Conservation (phyloP, 2,329 filamentous ascomycete species). For the Lecanicillium sp. region DNA sequence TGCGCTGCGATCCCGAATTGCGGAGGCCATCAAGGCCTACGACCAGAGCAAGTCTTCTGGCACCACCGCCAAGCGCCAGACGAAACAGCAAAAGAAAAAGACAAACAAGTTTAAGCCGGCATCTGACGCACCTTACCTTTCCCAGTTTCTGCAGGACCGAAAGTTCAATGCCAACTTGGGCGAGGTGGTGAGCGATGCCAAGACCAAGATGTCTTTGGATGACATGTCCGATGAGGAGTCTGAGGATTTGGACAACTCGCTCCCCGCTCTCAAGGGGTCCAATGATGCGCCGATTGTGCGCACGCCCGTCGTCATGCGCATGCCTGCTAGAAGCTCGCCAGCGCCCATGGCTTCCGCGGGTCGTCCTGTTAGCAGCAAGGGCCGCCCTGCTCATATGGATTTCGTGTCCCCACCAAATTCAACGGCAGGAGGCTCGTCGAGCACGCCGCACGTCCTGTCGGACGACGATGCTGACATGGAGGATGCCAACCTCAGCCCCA, state of each 20-base stretch:
- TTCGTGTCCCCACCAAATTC: constrained; percentile 28
- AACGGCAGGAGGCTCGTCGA: constrained; percentile 12
- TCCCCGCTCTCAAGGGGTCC: constrained; percentile 6
- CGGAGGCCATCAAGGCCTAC: constrained; percentile 45
- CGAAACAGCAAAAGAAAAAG: constrained; percentile 19
- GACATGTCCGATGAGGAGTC: constrained; percentile 49
- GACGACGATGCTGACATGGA: constrained; percentile 45
- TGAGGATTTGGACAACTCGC: constrained; percentile 27
- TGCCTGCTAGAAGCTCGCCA: constrained; percentile 52
- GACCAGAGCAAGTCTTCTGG: constrained; percentile 43
- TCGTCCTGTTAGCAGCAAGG: constrained; percentile 52
- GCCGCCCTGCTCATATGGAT: constrained; percentile 30
- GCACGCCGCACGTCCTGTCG: constrained; percentile 15
- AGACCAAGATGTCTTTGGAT: constrained; percentile 43
- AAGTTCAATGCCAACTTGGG: constrained; percentile 54
- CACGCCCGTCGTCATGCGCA: constrained; percentile 41
- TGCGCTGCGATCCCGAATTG: constrained; percentile 44
- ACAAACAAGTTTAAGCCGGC: constrained; percentile 34
- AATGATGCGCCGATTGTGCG: constrained; percentile 17
- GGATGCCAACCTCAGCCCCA: constrained; percentile 59
- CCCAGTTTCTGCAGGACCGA: constrained; percentile 53
- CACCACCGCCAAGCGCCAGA: constrained; percentile 35
- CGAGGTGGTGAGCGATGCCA: constrained; percentile 52
- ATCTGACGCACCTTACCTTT: constrained; percentile 57
- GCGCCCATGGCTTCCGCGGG: constrained; percentile 28